A percentile compares a stretch with the other conserved stretches of the same genome.
Evolutionary conservation across 78 protist species (phyloP).

Genomic region (Dictyostelium brefeldianum): DNA sequence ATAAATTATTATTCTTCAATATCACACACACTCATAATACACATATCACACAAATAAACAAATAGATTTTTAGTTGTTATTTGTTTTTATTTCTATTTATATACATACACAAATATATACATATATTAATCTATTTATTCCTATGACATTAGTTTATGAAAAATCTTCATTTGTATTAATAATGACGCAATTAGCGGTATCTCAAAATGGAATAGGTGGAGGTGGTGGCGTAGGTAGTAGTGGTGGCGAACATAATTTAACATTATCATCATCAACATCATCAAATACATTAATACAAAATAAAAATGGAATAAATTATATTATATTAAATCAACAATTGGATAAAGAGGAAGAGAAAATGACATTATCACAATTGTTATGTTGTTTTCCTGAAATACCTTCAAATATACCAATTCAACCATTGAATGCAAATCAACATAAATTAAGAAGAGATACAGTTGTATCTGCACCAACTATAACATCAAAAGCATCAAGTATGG

Average conservation of each 20-base stretch:
- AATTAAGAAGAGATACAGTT: conserved; percentile 45
- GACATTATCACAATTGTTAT: conserved; percentile 36
- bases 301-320: background rate
- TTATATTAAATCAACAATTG: no score
- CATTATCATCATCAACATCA: background rate
- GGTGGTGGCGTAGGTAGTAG: background rate
- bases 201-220: background rate
- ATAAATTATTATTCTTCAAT: no score
- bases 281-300: background rate
- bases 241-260: background rate
- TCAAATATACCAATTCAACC: conserved; percentile 4
- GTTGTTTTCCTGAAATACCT: conserved; percentile 70
- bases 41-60: no score
- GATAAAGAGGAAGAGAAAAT: conserved; percentile 20
- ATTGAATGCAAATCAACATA: background rate
- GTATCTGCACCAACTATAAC: conserved; percentile 27
- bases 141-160: conserved; percentile 23
- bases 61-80: no score
- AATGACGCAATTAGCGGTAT: conserved; percentile 21
- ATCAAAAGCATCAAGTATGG: background rate
- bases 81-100: no score
- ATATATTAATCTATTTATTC: background rate
- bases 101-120: background rate
- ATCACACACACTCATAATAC: no score
- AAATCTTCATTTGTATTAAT: conserved; percentile 13